phyloP scores from a whole-genome alignment of 176 grass and related monocot genomes.

The Phyllostachys edulis region DNA sequence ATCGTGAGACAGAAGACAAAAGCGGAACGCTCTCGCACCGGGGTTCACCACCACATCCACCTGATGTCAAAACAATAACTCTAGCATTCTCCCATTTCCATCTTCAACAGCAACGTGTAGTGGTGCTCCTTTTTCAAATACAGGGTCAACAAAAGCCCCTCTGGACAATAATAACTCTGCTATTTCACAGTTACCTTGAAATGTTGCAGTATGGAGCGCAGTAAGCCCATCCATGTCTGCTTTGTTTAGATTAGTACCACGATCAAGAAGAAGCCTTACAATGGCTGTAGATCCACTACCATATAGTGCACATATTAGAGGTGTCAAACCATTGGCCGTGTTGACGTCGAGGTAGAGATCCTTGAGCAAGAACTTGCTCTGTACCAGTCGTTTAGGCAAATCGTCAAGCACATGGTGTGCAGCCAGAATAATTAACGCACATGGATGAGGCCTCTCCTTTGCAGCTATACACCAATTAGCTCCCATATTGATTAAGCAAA shows the following conservation, averaged over 20 bases:
- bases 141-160: constrained; percentile 22
- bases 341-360: not conserved
- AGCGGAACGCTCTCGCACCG: no score
- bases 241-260: constrained; percentile 27
- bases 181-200: constrained; percentile 5
- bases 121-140: no score
- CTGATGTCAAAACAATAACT: no score
- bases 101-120: no score
- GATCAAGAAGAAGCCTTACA: constrained; percentile 1
- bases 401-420: no score
- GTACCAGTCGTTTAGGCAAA: no score
- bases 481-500: constrained; percentile 55
- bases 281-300: not conserved
- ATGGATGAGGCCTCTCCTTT: constrained; percentile 62
- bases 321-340: not conserved
- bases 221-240: not conserved
- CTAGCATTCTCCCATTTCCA: no score
- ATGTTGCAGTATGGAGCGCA: not conserved
- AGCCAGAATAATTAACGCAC: not conserved
- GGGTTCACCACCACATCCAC: no score
- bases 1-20: no score
- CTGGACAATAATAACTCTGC: not conserved
- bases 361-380: no score
- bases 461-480: constrained; percentile 80
- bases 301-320: constrained; percentile 9